Conservation (phyloP, 306 rosid species). For the Ormosia emarginata region DNA sequence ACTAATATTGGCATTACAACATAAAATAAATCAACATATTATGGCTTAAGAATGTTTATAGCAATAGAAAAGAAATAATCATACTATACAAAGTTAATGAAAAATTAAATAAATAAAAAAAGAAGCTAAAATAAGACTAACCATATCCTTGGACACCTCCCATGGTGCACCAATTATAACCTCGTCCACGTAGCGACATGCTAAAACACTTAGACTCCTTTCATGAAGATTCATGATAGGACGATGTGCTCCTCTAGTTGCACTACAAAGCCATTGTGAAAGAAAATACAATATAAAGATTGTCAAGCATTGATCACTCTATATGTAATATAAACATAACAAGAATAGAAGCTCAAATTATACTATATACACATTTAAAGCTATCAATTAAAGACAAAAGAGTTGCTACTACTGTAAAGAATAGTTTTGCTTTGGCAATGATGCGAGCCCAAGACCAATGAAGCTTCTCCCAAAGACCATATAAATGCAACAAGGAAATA, state of each 20-base stretch:
- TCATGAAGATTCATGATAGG: slow-evolving; percentile 98
- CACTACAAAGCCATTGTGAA: slow-evolving; percentile 44
- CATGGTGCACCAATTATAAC: slow-evolving; percentile 98
- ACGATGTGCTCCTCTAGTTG: slow-evolving; percentile 86
- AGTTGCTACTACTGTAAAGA: neutral
- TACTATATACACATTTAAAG: neutral
- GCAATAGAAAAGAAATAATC: slow-evolving; percentile 15
- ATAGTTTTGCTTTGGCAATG: neutral
- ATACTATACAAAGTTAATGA: neutral
- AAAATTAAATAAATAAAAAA: neutral
- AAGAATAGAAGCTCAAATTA: neutral
- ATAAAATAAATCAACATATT: neutral
- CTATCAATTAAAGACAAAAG: neutral
- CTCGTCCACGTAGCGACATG: slow-evolving; percentile 96
- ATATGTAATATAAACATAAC: neutral
- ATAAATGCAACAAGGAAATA: neutral
- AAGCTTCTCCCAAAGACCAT: neutral
- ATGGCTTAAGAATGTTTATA: neutral
- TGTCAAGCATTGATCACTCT: neutral
- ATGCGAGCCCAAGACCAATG: neutral
- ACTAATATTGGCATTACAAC: neutral
- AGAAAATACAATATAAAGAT: neutral
- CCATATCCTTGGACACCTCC: slow-evolving; percentile 89
- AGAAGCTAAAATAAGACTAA: slow-evolving; percentile 31
- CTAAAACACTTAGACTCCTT: slow-evolving; percentile 95